Conservation (phyloP, 2,329 filamentous ascomycete genomes). For the Paecilomyces fulvus region DNA sequence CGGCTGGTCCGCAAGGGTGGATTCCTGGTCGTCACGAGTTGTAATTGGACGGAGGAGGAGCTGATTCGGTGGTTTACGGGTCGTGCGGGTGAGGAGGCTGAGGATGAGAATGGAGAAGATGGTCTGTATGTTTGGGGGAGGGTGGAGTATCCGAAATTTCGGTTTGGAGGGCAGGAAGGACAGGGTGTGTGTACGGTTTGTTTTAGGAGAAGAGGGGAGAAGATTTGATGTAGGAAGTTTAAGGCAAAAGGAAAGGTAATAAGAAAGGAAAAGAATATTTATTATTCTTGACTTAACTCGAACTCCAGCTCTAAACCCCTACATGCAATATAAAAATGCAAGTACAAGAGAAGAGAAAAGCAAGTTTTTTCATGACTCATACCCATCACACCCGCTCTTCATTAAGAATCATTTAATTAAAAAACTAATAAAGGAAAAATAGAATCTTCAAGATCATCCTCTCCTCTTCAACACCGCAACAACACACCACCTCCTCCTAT, state of each 20-base stretch:
- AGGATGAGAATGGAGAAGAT: conserved; percentile 17
- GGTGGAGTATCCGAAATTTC: conserved; percentile 73
- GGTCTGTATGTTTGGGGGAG: conserved; percentile 55
- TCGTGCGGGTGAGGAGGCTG: conserved; percentile 13
- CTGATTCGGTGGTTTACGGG: conserved; percentile 68
- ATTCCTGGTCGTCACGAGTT: conserved; percentile 80
- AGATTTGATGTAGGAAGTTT: background rate
- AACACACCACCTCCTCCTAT: conserved; percentile 51
- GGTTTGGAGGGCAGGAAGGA: conserved; percentile 10
- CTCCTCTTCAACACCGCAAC: conserved; percentile 35
- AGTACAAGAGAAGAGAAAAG: background rate
- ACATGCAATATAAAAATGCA: too few species aligned
- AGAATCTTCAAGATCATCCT: too few species aligned
- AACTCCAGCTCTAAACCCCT: too few species aligned
- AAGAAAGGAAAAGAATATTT: background rate
- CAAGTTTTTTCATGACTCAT: too few species aligned
- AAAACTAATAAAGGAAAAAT: too few species aligned
- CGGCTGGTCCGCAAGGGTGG: conserved; percentile 62
- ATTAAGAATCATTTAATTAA: too few species aligned
- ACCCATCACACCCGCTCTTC: too few species aligned
- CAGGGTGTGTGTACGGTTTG: conserved; percentile 11
- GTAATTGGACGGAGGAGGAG: conserved; percentile 95
- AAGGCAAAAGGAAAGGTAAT: background rate
- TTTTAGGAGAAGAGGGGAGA: conserved; percentile 3
- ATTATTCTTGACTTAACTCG: too few species aligned